phyloP scores from a whole-genome alignment of 495 filamentous ascomycete genomes.

The Opeltia flavorubescens region DNA sequence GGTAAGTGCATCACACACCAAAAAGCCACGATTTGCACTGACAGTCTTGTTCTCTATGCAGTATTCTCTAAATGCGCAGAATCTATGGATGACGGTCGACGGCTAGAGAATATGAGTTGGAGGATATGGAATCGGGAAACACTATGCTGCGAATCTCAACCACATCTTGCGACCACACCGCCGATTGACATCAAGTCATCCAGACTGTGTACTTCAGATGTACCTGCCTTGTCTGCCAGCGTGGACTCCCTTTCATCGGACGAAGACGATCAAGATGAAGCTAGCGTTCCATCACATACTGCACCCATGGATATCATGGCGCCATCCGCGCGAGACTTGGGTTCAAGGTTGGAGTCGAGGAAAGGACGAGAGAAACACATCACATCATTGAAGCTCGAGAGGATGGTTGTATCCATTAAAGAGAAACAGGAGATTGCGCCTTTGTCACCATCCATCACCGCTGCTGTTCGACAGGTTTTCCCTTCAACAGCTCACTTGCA shows the following conservation, averaged over 20 bases:
- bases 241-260: conserved; percentile 70
- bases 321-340: conserved; percentile 17
- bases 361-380: conserved; percentile 79
- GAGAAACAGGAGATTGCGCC: conserved; percentile 57
- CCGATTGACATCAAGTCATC: conserved; percentile 29
- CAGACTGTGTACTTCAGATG: conserved; percentile 35
- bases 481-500: conserved; percentile 38
- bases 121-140: conserved; percentile 91
- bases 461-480: conserved; percentile 26
- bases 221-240: conserved; percentile 83
- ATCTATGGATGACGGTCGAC: conserved; percentile 81
- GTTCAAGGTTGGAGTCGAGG: conserved; percentile 39
- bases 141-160: conserved; percentile 73
- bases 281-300: conserved; percentile 33
- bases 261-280: conserved; percentile 57
- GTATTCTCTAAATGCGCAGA: conserved; percentile 94
- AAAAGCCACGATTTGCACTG: conserved; percentile 13
- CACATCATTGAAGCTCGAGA: conserved; percentile 71
- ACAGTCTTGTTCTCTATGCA: conserved; percentile 22
- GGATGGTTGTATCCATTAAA: conserved; percentile 82
- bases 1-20: conserved; percentile 43
- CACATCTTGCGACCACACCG: conserved; percentile 25
- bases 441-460: conserved; percentile 24
- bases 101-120: conserved; percentile 93
- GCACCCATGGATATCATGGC: conserved; percentile 33